Conservation (phyloP, 148 eudicot species). For the Silene uniflora region DNA sequence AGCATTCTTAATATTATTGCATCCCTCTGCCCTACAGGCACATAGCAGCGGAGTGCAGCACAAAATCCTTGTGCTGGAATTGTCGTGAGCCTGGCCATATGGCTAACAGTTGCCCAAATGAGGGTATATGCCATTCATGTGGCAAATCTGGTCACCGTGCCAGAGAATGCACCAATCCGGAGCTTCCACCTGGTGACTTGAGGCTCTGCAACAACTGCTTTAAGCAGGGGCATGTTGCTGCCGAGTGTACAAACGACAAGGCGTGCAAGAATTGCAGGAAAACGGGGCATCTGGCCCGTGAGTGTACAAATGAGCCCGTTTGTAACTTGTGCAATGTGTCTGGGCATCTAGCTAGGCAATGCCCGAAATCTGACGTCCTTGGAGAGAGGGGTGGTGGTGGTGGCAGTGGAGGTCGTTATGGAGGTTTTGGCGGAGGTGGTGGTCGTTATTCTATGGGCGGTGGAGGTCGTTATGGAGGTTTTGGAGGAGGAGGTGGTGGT, state of each 20-base stretch:
- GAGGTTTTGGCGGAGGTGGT: conserved; percentile 25
- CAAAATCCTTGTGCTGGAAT: conserved; percentile 93
- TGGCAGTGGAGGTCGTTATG: conserved; percentile 19
- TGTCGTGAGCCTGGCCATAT: conserved; percentile 91
- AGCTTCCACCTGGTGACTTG: conserved; percentile 78
- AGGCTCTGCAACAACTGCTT: conserved; percentile 95
- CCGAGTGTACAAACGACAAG: conserved; percentile 87
- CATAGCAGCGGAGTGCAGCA: conserved; percentile 83
- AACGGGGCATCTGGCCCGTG: conserved; percentile 80
- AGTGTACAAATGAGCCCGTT: conserved; percentile 67
- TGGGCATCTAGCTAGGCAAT: conserved; percentile 74
- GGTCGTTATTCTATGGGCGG: neutral
- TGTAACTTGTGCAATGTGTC: conserved; percentile 83
- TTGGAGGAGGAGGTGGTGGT: conserved; percentile 25
- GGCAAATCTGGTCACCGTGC: conserved; percentile 97
- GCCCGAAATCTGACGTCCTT: conserved; percentile 51
- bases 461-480: conserved; percentile 7
- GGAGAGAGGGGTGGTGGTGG: conserved; percentile 37
- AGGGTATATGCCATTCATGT: conserved; percentile 94
- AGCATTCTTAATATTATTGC: neutral
- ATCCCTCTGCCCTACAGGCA: conserved; percentile 47
- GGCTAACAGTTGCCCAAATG: conserved; percentile 83
- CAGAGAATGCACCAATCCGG: conserved; percentile 80
- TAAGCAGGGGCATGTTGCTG: conserved; percentile 86
- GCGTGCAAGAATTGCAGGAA: conserved; percentile 96